Percentiles rank a stretch among this genome's conserved stretches.
Evolutionary conservation across 352 stramenopile genomes (phyloP).

Genomic region (Blastocystis sp.): DNA sequence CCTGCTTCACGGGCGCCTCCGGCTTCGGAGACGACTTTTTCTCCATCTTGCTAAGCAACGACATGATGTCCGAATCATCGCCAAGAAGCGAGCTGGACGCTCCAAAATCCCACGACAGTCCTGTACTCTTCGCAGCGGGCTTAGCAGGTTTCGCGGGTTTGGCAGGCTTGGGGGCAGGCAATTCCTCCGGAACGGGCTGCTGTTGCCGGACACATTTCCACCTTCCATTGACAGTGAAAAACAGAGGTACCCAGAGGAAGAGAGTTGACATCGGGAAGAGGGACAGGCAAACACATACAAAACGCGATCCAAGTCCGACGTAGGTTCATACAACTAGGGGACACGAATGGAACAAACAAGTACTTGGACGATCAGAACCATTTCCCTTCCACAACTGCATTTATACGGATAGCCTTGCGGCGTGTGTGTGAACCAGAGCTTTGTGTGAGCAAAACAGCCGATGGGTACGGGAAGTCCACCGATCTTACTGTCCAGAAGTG

Average conservation of each 20-base stretch:
- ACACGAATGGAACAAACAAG: not conserved
- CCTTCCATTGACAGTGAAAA: not conserved
- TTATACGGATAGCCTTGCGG: slow-evolving; percentile 28
- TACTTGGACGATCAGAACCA: slow-evolving; percentile 15
- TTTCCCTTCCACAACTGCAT: slow-evolving; percentile 39
- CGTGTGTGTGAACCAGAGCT: slow-evolving; percentile 11
- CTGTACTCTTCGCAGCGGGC: not conserved
- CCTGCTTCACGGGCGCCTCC: not conserved
- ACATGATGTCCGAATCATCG: not conserved
- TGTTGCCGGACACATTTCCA: slow-evolving; percentile 41
- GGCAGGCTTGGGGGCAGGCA: not conserved
- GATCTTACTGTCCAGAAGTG: slow-evolving; percentile 41
- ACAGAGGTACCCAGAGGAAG: not conserved
- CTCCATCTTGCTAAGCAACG: slow-evolving; percentile 17
- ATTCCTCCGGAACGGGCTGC: not conserved
- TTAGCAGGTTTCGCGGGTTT: too few species aligned
- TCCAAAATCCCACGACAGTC: slow-evolving; percentile 36
- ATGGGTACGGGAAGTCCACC: slow-evolving; percentile 19
- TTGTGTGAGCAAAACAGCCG: not conserved
- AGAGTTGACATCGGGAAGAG: not conserved
- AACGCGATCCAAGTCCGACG: not conserved
- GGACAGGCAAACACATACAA: slow-evolving; percentile 44
- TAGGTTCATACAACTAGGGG: slow-evolving; percentile 1
- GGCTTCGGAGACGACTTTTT: not conserved
- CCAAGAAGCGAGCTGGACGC: not conserved